Conservation (phyloP, 495 filamentous ascomycete species). For the Trichoderma orchidacearum region DNA sequence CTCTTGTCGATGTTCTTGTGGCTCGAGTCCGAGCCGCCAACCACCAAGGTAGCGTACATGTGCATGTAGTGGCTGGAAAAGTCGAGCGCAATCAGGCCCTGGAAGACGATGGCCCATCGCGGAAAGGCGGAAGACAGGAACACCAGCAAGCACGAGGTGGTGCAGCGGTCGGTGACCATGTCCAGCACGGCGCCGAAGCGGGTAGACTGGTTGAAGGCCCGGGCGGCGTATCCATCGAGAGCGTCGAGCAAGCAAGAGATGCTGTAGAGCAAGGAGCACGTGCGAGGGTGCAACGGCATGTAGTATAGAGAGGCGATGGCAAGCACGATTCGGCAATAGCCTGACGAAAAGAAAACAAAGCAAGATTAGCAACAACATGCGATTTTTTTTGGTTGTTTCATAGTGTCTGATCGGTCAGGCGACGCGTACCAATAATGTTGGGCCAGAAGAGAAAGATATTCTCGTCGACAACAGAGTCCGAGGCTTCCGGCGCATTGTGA, state of each 20-base stretch:
- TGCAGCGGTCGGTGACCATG: constrained; percentile 92
- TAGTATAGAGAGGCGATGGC: constrained; percentile 90
- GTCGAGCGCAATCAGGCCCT: constrained; percentile 80
- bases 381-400: background rate
- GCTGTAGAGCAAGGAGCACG: constrained; percentile 82
- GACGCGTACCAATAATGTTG: constrained; percentile 72
- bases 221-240: constrained; percentile 82
- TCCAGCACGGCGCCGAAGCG: constrained; percentile 92
- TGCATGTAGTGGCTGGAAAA: constrained; percentile 96
- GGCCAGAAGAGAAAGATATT: constrained; percentile 95
- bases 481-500: constrained; percentile 7
- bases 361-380: background rate
- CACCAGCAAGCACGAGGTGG: constrained; percentile 83
- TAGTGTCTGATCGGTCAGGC: background rate
- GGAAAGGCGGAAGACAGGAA: constrained; percentile 89
- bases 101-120: constrained; percentile 84
- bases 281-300: constrained; percentile 94
- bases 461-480: constrained; percentile 35
- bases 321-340: constrained; percentile 79
- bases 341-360: constrained; percentile 25
- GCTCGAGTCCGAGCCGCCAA: constrained; percentile 64
- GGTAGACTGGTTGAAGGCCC: constrained; percentile 78
- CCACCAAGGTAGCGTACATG: constrained; percentile 84
- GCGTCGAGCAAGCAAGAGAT: constrained; percentile 90
- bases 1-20: constrained; percentile 88